These are phyloP conservation scores for Raphanus hybrid DNA, from an alignment of 441 rosid genomes.

Conservation along the genomic window DNA sequence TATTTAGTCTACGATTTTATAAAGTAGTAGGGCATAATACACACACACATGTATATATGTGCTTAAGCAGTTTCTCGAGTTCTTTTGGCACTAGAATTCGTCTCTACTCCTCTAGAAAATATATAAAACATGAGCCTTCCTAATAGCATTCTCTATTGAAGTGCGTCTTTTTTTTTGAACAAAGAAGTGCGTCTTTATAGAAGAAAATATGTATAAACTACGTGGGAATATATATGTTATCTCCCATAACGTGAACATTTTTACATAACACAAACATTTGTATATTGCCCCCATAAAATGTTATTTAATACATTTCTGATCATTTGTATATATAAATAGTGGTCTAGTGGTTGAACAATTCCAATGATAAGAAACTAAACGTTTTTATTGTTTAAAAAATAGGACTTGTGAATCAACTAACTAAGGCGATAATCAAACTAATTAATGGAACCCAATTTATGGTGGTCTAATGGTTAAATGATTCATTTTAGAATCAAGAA, in stretches of 20 bases:
- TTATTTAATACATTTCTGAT: background rate
- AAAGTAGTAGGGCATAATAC: background rate
- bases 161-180: background rate
- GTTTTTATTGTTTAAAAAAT: background rate
- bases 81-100: background rate
- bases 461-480: background rate
- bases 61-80: background rate
- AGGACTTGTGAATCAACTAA: background rate
- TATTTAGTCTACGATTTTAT: conserved; percentile 10
- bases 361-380: background rate
- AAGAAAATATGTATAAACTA: background rate
- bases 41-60: background rate
- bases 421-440: background rate
- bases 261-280: background rate
- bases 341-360: background rate
- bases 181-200: background rate
- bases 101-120: background rate
- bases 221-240: conserved; percentile 1
- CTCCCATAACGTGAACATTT: conserved; percentile 4
- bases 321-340: background rate
- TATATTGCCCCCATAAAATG: background rate
- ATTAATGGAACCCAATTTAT: background rate
- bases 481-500: background rate
- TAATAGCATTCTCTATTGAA: background rate
- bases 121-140: background rate